Percentiles rank a stretch among this genome's conserved stretches.
phyloP scores from a whole-genome alignment of 176 grass and related monocot genomes.

The Poa pratensis region DNA sequence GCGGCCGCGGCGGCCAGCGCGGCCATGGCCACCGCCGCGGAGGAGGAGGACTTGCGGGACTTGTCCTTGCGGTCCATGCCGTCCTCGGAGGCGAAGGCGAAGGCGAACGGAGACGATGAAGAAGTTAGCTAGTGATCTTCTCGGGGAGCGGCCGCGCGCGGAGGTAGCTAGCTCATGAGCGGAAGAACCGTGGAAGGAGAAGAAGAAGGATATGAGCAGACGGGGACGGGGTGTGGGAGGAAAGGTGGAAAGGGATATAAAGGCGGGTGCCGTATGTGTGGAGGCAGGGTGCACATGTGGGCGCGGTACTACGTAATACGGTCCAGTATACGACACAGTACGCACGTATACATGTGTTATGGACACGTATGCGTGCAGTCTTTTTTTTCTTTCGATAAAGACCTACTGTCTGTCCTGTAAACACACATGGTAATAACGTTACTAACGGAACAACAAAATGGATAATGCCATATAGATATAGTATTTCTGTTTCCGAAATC shows the following conservation, averaged over 20 bases:
- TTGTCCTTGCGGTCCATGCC: slow-evolving; percentile 56
- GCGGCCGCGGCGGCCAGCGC: slow-evolving; percentile 53
- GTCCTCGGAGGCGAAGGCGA: not conserved
- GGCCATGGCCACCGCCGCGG: slow-evolving; percentile 45
- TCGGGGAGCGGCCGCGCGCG: not conserved
- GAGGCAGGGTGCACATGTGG: slow-evolving; percentile 45
- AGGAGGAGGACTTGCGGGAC: slow-evolving; percentile 32
- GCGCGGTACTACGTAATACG: slow-evolving; percentile 8
- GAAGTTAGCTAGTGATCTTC: not conserved
- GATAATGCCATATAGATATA: no score
- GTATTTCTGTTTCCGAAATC: no score
- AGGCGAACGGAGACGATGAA: not conserved
- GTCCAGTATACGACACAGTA: not conserved
- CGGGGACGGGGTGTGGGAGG: not conserved
- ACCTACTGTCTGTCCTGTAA: no score
- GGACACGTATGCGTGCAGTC: no score
- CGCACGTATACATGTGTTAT: not conserved
- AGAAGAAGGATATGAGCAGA: not conserved
- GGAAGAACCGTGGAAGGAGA: not conserved
- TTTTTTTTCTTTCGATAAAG: no score
- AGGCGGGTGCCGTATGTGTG: slow-evolving; percentile 56
- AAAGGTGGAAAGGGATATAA: slow-evolving; percentile 66
- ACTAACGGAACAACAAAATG: no score
- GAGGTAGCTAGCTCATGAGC: slow-evolving; percentile 44
- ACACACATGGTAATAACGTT: no score